Base-by-base conservation (phyloP, 352 stramenopile genomes). In the Globisporangium lucens region DNA sequence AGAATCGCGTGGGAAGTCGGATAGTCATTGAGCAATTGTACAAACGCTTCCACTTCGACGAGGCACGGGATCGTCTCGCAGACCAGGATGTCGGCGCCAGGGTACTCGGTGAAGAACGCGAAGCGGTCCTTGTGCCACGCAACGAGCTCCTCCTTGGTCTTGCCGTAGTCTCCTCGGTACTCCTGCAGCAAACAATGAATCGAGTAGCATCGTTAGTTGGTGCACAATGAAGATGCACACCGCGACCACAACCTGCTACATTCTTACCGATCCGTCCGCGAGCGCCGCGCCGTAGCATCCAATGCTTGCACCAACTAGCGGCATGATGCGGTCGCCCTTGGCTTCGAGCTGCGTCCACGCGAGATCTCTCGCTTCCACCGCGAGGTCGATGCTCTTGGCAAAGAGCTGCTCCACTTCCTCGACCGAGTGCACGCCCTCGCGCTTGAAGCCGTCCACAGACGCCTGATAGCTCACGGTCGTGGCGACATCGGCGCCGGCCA, bases 21-120 rank as follows among this genome's bases (percentile, higher is more conserved):
- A 62, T 83, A 78, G 33, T 85, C 81, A 71, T 96, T 89, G 9
- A 95, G 73, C 41, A 94, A 71, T 46, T 87, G 62, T n/a, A 95
- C 71, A 56, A 96, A 83, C 3, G 87, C 89, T 24, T 85, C 78
- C 17, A 93, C 85, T 65, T 97, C 89, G 24, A 80, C 78, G 22
- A 97, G 74, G 56, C 87, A 95, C 35, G 89, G 89, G 24, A 97
- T 87, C 22, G 89, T 97, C 82, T 97, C 89, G 66, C 85, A 93
- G 29, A 94, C 77, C 13, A 96, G 53, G 24, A 96, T 83, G 74
- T 95, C 83, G 0, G 80, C 85, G 5, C 80, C 74, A 13, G 69
- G 30, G 60, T 79, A 80, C 41, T 69, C 70, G 4, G 75, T 66
- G 61, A 97, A 89, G 60, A 90, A 87, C 57, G 73, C 72, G 29